Base-by-base conservation (phyloP, 1,284 basidiomycete species). In the Apiotrichum laibachii region DNA sequence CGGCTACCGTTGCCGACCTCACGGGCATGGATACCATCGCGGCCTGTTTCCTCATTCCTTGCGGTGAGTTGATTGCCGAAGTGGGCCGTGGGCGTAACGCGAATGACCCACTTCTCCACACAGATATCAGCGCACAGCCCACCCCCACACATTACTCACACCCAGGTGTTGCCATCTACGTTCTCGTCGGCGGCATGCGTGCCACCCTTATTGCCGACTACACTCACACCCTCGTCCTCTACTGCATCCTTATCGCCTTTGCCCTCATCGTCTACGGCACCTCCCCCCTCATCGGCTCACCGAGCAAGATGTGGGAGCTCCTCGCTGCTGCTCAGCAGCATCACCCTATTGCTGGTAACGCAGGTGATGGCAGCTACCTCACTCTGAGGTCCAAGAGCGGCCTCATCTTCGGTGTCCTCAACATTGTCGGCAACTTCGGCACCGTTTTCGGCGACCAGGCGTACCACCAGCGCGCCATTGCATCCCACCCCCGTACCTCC, bases 1-100 rank as follows among this genome's bases (percentile, higher is more conserved):
- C 85, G 0, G 89, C 88, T 0, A 90, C 89, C 0, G 88, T 92
- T 21, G 86, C 85, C 9, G 85, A 85, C 54, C 78, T 95, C 47
- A 92, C 91, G 0, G 89, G 88, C 0, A 90, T 91, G 86, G 84
- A 81, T 70, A 88, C 86, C n/a, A 81, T 88, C 57, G 89, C 89
- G 4, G 87, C 88, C 1, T 88, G 86, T 71, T 90, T 91, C 80
- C 80, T 92, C 26, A 77, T 79, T 55, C 78, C 79, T 2, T 46
- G 44, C 22, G 56, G 56, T 56, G 35, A 26, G 53, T 55, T 1
- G 6, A 52, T 18, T n/a, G 12, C 8, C 5, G 31, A 3, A 48
- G 26, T 48, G 26, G 2, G 18, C 37, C 10, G 37, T 16, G 11
- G 10, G 11, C 10, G 26, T 31, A 7, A 31, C 26, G 26, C 26